Evolutionary conservation across 208 protist species (phyloP).

Genomic region (Crithidia expoeki): DNA sequence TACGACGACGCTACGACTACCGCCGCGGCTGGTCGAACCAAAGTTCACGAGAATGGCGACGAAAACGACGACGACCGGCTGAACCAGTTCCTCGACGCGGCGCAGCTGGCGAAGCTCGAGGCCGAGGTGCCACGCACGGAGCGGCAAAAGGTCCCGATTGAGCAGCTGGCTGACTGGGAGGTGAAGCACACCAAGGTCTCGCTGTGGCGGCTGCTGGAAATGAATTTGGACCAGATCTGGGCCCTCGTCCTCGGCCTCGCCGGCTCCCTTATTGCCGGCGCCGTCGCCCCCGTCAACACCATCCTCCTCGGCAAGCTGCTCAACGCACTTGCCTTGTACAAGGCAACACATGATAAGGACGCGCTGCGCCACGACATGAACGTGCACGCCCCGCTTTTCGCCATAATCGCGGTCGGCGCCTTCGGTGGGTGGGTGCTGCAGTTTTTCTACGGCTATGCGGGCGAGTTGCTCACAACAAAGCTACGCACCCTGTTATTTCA

Average conservation of each 20-base stretch:
- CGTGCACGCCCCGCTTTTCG: conserved; percentile 56
- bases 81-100: conserved; percentile 50
- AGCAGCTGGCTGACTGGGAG: conserved; percentile 67
- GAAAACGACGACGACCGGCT: conserved; percentile 14
- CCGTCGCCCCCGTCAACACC: conserved; percentile 35
- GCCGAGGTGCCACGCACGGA: conserved; percentile 53
- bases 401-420: conserved; percentile 38
- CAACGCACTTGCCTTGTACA: conserved; percentile 40
- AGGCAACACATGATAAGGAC: conserved; percentile 28
- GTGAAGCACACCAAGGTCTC: conserved; percentile 41
- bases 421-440: conserved; percentile 60
- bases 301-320: conserved; percentile 65
- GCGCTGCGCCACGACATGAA: conserved; percentile 43
- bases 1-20: not conserved
- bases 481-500: conserved; percentile 67
- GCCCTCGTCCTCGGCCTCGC: conserved; percentile 53
- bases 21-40: no score
- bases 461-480: conserved; percentile 69
- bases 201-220: conserved; percentile 46
- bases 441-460: conserved; percentile 74
- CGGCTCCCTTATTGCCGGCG: conserved; percentile 53
- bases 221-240: conserved; percentile 43
- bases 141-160: conserved; percentile 59
- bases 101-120: conserved; percentile 48
- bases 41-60: not conserved